These are phyloP conservation scores for Cyclotella sp. DNA, from an alignment of 108 stramenopile species.

Conservation along the genomic window DNA sequence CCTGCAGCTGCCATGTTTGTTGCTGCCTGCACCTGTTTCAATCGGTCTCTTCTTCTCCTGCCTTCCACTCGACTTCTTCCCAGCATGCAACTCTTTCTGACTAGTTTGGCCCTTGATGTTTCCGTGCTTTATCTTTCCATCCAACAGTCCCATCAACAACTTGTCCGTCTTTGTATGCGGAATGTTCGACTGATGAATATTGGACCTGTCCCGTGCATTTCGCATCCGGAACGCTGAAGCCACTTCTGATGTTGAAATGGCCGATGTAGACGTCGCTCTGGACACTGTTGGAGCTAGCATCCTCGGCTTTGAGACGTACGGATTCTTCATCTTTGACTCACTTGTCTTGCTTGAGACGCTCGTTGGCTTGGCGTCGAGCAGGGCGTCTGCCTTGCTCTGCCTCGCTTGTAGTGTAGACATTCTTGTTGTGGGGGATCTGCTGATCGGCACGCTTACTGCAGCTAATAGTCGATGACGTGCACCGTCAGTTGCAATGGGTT, in stretches of 20 bases:
- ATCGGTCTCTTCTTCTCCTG: neutral
- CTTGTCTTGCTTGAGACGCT: neutral
- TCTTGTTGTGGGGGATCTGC: too few species aligned
- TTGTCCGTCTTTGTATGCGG: slow-evolving; percentile 2
- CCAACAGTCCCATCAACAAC: slow-evolving; percentile 3
- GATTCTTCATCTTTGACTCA: too few species aligned
- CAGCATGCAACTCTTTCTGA: neutral
- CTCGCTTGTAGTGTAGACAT: neutral
- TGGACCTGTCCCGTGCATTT: slow-evolving; percentile 10
- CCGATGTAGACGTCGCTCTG: neutral
- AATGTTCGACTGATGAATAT: neutral
- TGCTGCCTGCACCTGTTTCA: neutral
- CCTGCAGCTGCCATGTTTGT: too few species aligned
- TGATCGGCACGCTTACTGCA: too few species aligned
- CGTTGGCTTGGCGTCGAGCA: neutral
- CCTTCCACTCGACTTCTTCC: neutral
- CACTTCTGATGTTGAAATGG: neutral
- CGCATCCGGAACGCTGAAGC: neutral
- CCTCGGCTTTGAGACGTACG: neutral
- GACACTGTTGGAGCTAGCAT: neutral
- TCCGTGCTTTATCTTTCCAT: neutral
- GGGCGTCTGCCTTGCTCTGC: slow-evolving; percentile 12
- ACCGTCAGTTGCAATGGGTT: too few species aligned
- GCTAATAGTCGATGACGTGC: too few species aligned
- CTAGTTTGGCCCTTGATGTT: neutral